These are phyloP conservation scores for Orbilia javanica DNA, from an alignment of 2,329 filamentous ascomycete species.

Conservation along the genomic window DNA sequence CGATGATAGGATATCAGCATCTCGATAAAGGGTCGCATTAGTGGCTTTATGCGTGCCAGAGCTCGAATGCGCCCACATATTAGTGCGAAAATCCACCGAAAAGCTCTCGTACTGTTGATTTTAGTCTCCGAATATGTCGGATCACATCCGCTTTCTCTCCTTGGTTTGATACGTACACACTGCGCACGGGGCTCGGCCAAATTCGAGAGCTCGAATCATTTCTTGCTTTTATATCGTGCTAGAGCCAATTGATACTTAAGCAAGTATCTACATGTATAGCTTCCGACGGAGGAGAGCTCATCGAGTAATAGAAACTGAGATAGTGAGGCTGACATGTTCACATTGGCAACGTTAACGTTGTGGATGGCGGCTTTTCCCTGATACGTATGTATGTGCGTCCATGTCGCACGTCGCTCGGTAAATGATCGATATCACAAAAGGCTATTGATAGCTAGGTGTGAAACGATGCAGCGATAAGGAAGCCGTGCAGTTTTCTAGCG, in stretches of 20 bases:
- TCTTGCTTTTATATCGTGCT: not conserved
- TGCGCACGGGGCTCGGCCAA: slow-evolving; percentile 17
- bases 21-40: slow-evolving; percentile 23
- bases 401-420: not conserved
- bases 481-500: slow-evolving; percentile 36
- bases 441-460: slow-evolving; percentile 8
- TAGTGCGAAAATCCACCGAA: slow-evolving; percentile 29
- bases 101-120: not conserved
- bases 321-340: slow-evolving; percentile 7
- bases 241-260: not conserved
- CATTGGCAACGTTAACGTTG: not conserved
- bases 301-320: slow-evolving; percentile 17
- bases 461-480: slow-evolving; percentile 17
- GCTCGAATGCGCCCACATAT: slow-evolving; percentile 17
- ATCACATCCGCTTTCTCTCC: slow-evolving; percentile 2
- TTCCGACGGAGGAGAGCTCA: slow-evolving; percentile 8
- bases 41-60: slow-evolving; percentile 16
- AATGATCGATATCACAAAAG: slow-evolving; percentile 5
- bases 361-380: not conserved
- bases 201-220: slow-evolving; percentile 7
- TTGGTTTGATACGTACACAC: not conserved
- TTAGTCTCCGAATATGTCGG: slow-evolving; percentile 19
- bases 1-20: slow-evolving; percentile 21
- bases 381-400: too few species aligned
- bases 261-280: too few species aligned